Evolutionary conservation across 1,139 yeast species (phyloP), one percentile per base, ranked within the genome.

Genomic region (Ogataea hybrid): DNA sequence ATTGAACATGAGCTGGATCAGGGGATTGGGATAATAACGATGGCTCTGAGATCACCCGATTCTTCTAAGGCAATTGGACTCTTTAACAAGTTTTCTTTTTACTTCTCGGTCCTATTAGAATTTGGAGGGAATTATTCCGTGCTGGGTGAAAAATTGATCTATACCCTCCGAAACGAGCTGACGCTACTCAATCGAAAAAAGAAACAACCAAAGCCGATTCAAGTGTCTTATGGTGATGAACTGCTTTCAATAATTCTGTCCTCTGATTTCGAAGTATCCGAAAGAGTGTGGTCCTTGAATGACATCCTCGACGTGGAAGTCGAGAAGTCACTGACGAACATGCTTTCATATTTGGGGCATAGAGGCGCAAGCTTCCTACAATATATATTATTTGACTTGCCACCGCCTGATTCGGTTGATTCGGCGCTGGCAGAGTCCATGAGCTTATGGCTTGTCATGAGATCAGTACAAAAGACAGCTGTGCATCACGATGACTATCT

Each of bases 31-130:
- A 28, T 49, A 1, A 43, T 59, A 11, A 39, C 42, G 6, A 39
- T 56, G 10, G 47, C 49, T 2, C 43, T 62, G 3, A 52, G 48
- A n/a, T 61, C 65, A 2, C 53, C 64, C 5, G 57, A 60, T 32
- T 53, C 56, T 8, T 46, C 50, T 1, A 60, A 58, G 35, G 50
- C 51, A 9, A 23, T 49, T 1, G 14, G 25, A 10, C 17, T 34
- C 2, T 16, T 35, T 5, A 18, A 23, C 10, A 29, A 25, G 12
- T 11, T 38, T 8, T 10, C 12, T n/a, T 28, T 38, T 14, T 21
- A 28, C 12, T 18, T 38, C 5, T 25, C 17, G 11, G 23, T 46
- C 3, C 32, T 47, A 14, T 43, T 57, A 43, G 25, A 48, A 10
- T 47, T 51, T 6, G 37, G 53, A 6, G 56, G 47, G 7, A 50